Percentiles rank a stretch among this genome's conserved stretches.
Conservation (phyloP, 768 basidiomycete genomes). For the Boletus rufocinnamomeus region DNA sequence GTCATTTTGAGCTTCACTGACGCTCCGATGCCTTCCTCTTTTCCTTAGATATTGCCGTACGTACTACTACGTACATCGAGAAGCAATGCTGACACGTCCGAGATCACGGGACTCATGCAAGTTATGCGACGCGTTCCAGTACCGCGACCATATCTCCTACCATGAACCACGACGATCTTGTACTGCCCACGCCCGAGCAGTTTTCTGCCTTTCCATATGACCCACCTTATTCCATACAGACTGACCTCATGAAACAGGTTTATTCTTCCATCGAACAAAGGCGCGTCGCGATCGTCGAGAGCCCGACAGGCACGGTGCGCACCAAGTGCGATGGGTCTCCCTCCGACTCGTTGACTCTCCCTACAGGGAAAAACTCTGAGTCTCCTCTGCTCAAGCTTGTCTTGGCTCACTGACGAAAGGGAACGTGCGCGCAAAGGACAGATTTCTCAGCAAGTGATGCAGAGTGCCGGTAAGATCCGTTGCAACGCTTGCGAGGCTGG, state of each 20-base stretch:
- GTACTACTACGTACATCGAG: background rate
- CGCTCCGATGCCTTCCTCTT: too few species aligned
- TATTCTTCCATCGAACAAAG: conserved; percentile 75
- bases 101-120: conserved; percentile 15
- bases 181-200: conserved; percentile 58
- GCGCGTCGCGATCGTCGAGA: conserved; percentile 82
- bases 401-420: conserved; percentile 74
- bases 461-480: conserved; percentile 29
- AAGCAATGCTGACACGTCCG: background rate
- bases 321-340: background rate
- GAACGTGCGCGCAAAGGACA: conserved; percentile 69
- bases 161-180: conserved; percentile 21
- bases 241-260: conserved; percentile 84
- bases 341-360: background rate
- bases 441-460: conserved; percentile 38
- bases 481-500: background rate
- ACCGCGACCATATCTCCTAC: background rate
- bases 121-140: conserved; percentile 7
- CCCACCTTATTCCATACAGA: conserved; percentile 82
- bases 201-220: conserved; percentile 87
- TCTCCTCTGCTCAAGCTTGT: conserved; percentile 71
- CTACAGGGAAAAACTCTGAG: conserved; percentile 86
- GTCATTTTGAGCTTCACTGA: too few species aligned
- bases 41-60: background rate
- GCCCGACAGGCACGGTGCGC: conserved; percentile 84